These are phyloP conservation scores for Lentinula sp. DNA, from an alignment of 768 basidiomycete genomes.

Conservation along the genomic window DNA sequence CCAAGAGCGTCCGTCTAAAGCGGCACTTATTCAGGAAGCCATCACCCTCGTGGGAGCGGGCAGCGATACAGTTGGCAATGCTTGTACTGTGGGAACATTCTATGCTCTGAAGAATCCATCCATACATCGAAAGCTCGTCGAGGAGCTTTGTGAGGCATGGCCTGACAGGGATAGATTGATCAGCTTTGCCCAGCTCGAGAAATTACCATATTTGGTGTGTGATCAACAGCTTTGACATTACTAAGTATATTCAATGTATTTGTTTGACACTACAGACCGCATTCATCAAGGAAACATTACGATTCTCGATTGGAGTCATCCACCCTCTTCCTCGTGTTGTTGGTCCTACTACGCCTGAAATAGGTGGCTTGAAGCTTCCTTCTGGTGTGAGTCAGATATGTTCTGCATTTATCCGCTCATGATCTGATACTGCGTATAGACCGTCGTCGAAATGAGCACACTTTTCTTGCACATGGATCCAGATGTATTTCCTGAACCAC, in stretches of 20 bases:
- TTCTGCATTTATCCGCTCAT: no score
- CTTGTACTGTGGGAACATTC: slow-evolving; percentile 19
- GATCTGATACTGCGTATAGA: slow-evolving; percentile 17
- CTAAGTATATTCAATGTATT: background rate
- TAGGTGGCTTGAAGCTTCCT: slow-evolving; percentile 30
- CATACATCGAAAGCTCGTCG: slow-evolving; percentile 14
- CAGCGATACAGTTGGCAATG: slow-evolving; percentile 23
- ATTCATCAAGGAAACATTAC: slow-evolving; percentile 40
- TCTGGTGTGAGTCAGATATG: slow-evolving; percentile 23
- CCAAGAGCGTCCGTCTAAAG: slow-evolving; percentile 7
- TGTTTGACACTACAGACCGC: slow-evolving; percentile 28
- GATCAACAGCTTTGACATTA: background rate
- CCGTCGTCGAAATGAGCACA: slow-evolving; percentile 34
- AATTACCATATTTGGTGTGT: slow-evolving; percentile 30
- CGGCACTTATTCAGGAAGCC: slow-evolving; percentile 18
- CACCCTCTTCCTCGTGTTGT: slow-evolving; percentile 35
- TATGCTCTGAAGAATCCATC: slow-evolving; percentile 18
- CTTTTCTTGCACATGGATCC: slow-evolving; percentile 32
- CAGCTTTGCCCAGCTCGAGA: slow-evolving; percentile 23
- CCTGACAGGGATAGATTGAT: slow-evolving; percentile 21
- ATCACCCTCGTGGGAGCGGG: slow-evolving; percentile 23
- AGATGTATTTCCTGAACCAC: slow-evolving; percentile 33
- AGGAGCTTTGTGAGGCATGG: slow-evolving; percentile 27
- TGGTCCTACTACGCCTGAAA: slow-evolving; percentile 23
- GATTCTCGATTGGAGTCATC: slow-evolving; percentile 33